Evolutionary conservation across 139 green algal species (phyloP), one percentile per base, ranked within the genome.

Genomic region (Haematococcus sp.): DNA sequence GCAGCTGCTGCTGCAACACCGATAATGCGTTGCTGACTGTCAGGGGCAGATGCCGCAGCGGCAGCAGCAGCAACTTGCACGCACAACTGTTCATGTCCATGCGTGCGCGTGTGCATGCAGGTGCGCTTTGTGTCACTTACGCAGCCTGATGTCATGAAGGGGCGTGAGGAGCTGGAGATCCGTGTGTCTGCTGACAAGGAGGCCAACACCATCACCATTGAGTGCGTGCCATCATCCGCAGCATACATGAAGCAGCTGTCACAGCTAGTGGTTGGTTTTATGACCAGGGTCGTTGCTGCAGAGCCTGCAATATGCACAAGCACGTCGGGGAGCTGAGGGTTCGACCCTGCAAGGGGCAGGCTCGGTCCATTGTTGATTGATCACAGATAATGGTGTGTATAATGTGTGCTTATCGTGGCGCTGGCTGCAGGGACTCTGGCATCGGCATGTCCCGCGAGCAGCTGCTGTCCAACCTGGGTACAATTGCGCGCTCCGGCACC

Each of bases 361-460:
- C n/a, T n/a, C n/a, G n/a, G n/a, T n/a, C n/a, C n/a, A n/a, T n/a
- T n/a, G n/a, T n/a, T n/a, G n/a, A n/a, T n/a, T n/a, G n/a, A n/a
- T n/a, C n/a, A n/a, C n/a, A n/a, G n/a, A n/a, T n/a, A n/a, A n/a
- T n/a, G n/a, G n/a, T n/a, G n/a, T n/a, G n/a, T n/a, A n/a, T n/a
- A n/a, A n/a, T n/a, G n/a, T n/a, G n/a, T n/a, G n/a, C n/a, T n/a
- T n/a, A n/a, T n/a, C n/a, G n/a, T n/a, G n/a, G n/a, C n/a, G n/a
- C 7, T 49, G 40, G 52, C 63, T 32, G 16, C 78, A 91, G 84
- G 71, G 94, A 98, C 84, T 91, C 90, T 5, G 96, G 95, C 34
- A 89, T 98, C 13, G 96, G 96, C 63, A 98, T 99, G 96, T 97
- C 91, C 3, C 82, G 74, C 23, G 92, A 97, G 72, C 92, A 99